Evolutionary conservation across 2,329 filamentous ascomycete species (phyloP), one percentile per base, ranked within the genome.

Genomic region (Sclerotinia glacialis): DNA sequence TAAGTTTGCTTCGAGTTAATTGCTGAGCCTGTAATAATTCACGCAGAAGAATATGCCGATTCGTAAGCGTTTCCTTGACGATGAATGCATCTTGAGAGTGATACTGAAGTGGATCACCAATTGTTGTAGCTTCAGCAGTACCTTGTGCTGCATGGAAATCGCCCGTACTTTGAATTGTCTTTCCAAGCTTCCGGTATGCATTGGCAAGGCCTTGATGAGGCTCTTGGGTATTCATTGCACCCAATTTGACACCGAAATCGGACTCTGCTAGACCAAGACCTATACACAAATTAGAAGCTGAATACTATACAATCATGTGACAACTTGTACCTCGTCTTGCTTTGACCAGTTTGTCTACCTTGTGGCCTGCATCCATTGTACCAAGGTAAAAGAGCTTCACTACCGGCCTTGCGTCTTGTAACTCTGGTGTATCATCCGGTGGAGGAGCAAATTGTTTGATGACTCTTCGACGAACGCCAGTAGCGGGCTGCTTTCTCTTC

Each of bases 401-500:
- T 53, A 92, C 83, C 0, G 95, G 95, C 64, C 95, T 86, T 26
- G 93, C 93, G 73, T 95, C 89, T 70, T 94, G 89, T 65, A 99
- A 83, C 80, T 99, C 95, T 12, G 94, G 93, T 1, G 95, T 98
- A 78, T 99, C 95, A 78, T 99, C 95, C 16, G 95, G 93, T 0
- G 95, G 95, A 42, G 95, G 95, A 47, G 95, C 94, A 79, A 99
- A 99, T 78, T 99, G 95, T 83, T 99, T 99, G 77, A 99, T 83
- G 69, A 98, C 90, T 81, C 97, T 97, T 76, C 95, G 86, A 70
- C 95, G 88, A 72, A 99, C 92, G 53, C 95, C 95, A 1, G 95
- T 99, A 11, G 95, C 95, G 28, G 95, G 95, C 78, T 99, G 95
- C 82, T 96, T 97, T 84, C 93, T 92, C 78, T 94, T 89, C 56